Percentiles rank a stretch among this genome's conserved stretches.
These are phyloP conservation scores for Cucurbita pepo DNA, from an alignment of 306 rosid genomes.

Conservation along the genomic window DNA sequence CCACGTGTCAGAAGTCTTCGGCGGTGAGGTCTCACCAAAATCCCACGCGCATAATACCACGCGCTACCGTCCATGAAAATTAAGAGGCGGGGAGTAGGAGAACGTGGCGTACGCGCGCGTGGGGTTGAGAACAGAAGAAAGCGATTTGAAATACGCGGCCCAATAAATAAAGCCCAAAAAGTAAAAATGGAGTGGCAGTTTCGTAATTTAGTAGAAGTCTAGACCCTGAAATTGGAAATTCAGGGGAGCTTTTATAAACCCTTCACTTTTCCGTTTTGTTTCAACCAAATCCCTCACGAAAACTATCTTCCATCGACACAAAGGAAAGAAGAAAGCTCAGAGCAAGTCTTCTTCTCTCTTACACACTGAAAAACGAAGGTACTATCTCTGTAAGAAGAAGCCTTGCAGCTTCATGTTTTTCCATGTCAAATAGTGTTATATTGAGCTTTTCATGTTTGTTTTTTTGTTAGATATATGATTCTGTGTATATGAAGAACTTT, in stretches of 20 bases:
- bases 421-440: background rate
- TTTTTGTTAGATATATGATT: background rate
- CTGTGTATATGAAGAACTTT: background rate
- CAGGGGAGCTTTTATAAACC: background rate
- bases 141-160: constrained; percentile 7
- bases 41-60: background rate
- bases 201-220: background rate
- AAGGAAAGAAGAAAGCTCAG: background rate
- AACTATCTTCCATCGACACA: background rate
- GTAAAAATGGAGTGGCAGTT: background rate
- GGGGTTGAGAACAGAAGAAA: background rate
- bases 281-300: constrained; percentile 10
- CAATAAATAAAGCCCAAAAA: background rate
- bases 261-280: background rate
- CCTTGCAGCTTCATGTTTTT: constrained; percentile 4
- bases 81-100: background rate
- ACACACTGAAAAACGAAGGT: constrained; percentile 10
- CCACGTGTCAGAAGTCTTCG: background rate
- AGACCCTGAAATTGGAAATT: background rate
- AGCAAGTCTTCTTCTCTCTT: constrained; percentile 2
- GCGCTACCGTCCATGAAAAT: background rate
- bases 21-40: background rate
- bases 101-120: background rate
- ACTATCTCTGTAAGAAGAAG: constrained; percentile 13
- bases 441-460: background rate